These are phyloP conservation scores for Sclerotiophoma versabilis DNA, from an alignment of 2,329 filamentous ascomycete genomes.

Conservation along the genomic window DNA sequence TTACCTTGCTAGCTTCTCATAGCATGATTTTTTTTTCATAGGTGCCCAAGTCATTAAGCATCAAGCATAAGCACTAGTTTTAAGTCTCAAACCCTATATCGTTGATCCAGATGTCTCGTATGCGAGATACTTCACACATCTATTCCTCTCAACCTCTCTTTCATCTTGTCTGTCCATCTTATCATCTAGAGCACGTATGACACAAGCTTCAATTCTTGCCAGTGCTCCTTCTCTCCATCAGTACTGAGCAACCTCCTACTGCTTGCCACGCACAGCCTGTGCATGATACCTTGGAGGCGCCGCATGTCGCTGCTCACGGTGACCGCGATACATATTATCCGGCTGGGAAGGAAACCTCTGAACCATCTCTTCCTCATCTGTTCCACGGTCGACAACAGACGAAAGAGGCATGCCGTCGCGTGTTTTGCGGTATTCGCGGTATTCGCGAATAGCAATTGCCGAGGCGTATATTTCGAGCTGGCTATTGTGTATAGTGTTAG, in stretches of 20 bases:
- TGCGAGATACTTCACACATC: too few species aligned
- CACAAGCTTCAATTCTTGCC: neutral
- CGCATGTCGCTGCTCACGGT: neutral
- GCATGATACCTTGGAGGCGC: neutral
- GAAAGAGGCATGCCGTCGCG: conserved; percentile 17
- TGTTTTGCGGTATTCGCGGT: conserved; percentile 15
- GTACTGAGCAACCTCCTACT: neutral
- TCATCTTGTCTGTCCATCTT: neutral
- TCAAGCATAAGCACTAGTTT: too few species aligned
- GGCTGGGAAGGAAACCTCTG: neutral
- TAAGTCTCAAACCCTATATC: too few species aligned
- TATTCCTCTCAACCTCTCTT: neutral
- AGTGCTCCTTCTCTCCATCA: neutral
- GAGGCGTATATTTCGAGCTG: conserved; percentile 12
- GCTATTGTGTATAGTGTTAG: neutral
- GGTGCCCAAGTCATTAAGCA: too few species aligned
- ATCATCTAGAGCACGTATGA: too few species aligned
- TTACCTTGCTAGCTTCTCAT: too few species aligned
- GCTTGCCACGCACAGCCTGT: conserved; percentile 1
- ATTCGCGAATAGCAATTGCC: conserved; percentile 18
- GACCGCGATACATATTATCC: neutral
- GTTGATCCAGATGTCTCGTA: too few species aligned
- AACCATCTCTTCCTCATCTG: conserved; percentile 20
- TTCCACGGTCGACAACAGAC: conserved; percentile 41
- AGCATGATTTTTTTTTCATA: too few species aligned